Conservation (phyloP, 225 moss, liverwort and hornwort species). For the Rhytidiadelphus loreus region DNA sequence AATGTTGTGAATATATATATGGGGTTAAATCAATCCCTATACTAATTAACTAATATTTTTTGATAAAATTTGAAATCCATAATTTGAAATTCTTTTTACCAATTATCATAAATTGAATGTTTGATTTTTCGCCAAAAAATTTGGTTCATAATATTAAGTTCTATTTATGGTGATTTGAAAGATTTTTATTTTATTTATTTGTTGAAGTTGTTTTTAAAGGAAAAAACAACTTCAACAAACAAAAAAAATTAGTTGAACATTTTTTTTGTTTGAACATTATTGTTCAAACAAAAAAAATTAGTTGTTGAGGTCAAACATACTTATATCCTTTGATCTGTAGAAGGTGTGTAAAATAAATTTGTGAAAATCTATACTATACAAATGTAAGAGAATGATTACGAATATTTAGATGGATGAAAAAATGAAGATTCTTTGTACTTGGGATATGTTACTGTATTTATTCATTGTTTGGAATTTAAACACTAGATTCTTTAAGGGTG, state of each 20-base stretch:
- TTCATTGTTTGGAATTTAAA: not conserved
- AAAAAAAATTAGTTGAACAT: too few species aligned
- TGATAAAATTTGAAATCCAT: not conserved
- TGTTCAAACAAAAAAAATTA: not conserved
- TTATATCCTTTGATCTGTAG: not conserved
- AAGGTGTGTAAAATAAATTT: accelerated
- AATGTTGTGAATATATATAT: too few species aligned
- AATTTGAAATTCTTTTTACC: too few species aligned
- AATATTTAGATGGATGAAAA: not conserved
- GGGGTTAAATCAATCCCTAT: too few species aligned
- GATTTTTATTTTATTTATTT: not conserved
- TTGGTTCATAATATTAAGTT: too few species aligned
- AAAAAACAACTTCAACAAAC: too few species aligned
- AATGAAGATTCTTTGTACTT: too few species aligned
- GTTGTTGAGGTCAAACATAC: not conserved
- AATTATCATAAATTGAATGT: not conserved
- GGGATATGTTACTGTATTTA: not conserved
- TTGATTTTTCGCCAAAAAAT: not conserved
- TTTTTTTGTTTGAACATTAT: too few species aligned
- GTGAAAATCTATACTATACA: accelerated
- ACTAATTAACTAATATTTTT: too few species aligned
- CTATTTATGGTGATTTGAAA: too few species aligned
- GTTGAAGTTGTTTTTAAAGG: not conserved
- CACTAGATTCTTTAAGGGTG: not conserved
- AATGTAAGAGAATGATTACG: not conserved